Conservation (phyloP, 2,329 filamentous ascomycete species). For the Aureobasidium sp. region DNA sequence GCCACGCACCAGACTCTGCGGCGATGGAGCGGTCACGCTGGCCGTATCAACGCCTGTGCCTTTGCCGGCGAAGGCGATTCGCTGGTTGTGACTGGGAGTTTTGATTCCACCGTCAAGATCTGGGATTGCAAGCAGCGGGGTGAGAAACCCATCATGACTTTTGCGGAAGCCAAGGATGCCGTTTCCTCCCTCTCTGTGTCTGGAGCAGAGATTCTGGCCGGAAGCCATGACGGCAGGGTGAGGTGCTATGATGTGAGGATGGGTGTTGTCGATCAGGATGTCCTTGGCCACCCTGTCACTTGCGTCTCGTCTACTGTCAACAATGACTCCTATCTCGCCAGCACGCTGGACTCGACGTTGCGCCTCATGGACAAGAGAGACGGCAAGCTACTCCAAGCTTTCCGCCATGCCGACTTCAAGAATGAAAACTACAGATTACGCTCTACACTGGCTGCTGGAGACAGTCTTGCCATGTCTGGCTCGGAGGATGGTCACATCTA, state of each 20-base stretch:
- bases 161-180: slow-evolving; percentile 64
- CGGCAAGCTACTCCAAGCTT: slow-evolving; percentile 65
- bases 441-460: slow-evolving; percentile 63
- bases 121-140: slow-evolving; percentile 58
- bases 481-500: slow-evolving; percentile 67
- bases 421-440: slow-evolving; percentile 69
- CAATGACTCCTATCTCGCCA: slow-evolving; percentile 64
- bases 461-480: slow-evolving; percentile 70
- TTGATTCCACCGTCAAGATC: slow-evolving; percentile 65
- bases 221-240: slow-evolving; percentile 77
- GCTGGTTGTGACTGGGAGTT: slow-evolving; percentile 63
- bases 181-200: slow-evolving; percentile 40
- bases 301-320: slow-evolving; percentile 63
- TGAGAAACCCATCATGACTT: slow-evolving; percentile 59
- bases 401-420: slow-evolving; percentile 47
- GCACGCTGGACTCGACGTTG: slow-evolving; percentile 65
- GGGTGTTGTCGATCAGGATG: slow-evolving; percentile 62
- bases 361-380: slow-evolving; percentile 71
- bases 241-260: slow-evolving; percentile 74
- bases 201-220: slow-evolving; percentile 53
- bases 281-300: slow-evolving; percentile 64
- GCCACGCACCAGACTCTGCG: slow-evolving; percentile 66
- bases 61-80: slow-evolving; percentile 70
- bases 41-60: slow-evolving; percentile 66
- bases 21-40: slow-evolving; percentile 57